Conservation (phyloP, 225 moss, liverwort and hornwort genomes). For the Straminergon stramineum region DNA sequence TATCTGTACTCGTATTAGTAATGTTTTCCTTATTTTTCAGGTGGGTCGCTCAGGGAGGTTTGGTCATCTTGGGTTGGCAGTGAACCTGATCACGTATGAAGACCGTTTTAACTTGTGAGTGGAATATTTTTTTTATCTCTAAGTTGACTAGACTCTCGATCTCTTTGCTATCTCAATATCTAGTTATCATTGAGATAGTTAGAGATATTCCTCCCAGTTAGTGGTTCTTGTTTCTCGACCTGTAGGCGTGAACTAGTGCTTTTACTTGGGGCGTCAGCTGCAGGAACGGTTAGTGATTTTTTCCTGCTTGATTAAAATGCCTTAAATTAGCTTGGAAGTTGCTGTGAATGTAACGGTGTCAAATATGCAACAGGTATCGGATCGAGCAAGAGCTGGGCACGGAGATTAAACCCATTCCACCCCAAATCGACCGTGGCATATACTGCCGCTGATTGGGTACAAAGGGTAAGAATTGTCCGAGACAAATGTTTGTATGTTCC, state of each 20-base stretch:
- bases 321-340: neutral
- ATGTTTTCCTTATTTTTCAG: neutral
- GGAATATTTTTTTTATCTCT: neutral
- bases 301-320: neutral
- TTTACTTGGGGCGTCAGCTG: neutral
- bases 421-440: constrained; percentile 56
- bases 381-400: constrained; percentile 63
- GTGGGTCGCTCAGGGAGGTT: constrained; percentile 60
- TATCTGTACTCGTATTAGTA: neutral
- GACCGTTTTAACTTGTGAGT: constrained; percentile 58
- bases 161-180: neutral
- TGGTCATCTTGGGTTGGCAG: constrained; percentile 56
- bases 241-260: neutral
- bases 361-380: constrained; percentile 36
- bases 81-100: constrained; percentile 59
- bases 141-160: neutral
- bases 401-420: constrained; percentile 58
- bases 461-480: constrained; percentile 1
- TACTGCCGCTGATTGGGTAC: constrained; percentile 35
- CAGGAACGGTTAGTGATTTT: neutral
- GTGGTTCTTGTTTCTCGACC: neutral
- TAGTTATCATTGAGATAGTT: neutral
- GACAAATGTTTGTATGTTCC: constrained; percentile 34
- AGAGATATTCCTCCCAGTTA: neutral
- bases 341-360: neutral